These are phyloP conservation scores for Euphorbia pulcherrima DNA, from an alignment of 345 rosid genomes.

Conservation along the genomic window DNA sequence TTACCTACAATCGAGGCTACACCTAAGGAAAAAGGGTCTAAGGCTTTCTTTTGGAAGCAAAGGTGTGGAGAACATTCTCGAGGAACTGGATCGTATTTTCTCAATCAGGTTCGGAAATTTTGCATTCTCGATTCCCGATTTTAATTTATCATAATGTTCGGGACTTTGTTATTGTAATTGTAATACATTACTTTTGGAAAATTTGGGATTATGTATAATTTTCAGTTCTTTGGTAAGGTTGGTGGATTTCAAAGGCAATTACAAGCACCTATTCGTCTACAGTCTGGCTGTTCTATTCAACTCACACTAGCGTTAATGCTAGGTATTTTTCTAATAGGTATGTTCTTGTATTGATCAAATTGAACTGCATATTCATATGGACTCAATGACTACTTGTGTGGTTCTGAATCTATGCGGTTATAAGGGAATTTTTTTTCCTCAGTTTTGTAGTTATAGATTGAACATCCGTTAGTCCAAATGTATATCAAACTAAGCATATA, in stretches of 20 bases:
- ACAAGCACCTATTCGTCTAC: constrained; percentile 41
- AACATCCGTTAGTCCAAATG: background rate
- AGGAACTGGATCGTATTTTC: constrained; percentile 30
- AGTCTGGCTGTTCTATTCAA: constrained; percentile 50
- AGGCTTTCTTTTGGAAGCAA: constrained; percentile 49
- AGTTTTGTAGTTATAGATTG: no score
- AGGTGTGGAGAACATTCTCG: constrained; percentile 43
- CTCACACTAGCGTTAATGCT: constrained; percentile 59
- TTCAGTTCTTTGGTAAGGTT: constrained; percentile 44
- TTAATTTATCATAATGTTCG: background rate
- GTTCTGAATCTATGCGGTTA: background rate
- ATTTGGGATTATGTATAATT: constrained; percentile 15
- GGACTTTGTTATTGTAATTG: background rate
- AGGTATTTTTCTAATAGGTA: constrained; percentile 65
- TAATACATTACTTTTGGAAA: constrained; percentile 2
- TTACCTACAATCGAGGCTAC: constrained; percentile 42
- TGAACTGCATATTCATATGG: background rate
- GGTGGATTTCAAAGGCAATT: constrained; percentile 46
- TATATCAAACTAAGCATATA: background rate
- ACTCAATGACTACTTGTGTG: background rate
- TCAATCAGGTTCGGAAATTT: constrained; percentile 43
- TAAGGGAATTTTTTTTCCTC: background rate
- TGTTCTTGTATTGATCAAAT: constrained; percentile 25
- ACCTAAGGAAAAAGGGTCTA: constrained; percentile 68
- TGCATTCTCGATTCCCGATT: background rate